A percentile compares a stretch with the other conserved stretches of the same genome.
Conservation (phyloP, 805 yeast genomes). For the Yamadazyma tumulicola region DNA sequence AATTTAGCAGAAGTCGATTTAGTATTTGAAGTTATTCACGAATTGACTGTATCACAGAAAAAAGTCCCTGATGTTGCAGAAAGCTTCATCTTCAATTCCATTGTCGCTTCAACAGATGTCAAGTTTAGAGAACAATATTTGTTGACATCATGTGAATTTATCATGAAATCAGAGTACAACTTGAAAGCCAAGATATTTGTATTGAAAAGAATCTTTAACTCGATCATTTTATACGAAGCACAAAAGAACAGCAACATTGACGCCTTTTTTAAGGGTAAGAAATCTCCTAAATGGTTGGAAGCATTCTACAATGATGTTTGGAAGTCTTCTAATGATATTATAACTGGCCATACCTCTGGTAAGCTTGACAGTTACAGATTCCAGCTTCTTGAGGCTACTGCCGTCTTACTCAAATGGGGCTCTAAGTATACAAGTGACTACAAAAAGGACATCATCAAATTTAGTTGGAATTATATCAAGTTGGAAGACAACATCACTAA, state of each 20-base stretch:
- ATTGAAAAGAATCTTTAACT: constrained; percentile 56
- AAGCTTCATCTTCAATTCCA: constrained; percentile 52
- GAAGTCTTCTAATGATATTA: constrained; percentile 57
- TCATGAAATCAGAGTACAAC: constrained; percentile 41
- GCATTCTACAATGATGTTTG: constrained; percentile 65
- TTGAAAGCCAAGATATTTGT: constrained; percentile 57
- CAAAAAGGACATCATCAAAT: constrained; percentile 83
- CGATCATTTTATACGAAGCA: constrained; percentile 63
- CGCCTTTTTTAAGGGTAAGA: constrained; percentile 35
- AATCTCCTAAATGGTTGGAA: constrained; percentile 59
- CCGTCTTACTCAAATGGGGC: constrained; percentile 67
- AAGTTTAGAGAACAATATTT: constrained; percentile 50
- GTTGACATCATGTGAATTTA: constrained; percentile 45
- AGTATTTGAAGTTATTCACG: constrained; percentile 29
- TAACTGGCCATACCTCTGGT: constrained; percentile 57
- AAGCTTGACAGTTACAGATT: constrained; percentile 70
- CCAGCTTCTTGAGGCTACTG: constrained; percentile 77
- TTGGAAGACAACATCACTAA: constrained; percentile 85
- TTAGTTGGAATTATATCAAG: constrained; percentile 90
- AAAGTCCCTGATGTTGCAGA: constrained; percentile 47
- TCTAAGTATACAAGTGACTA: constrained; percentile 56
- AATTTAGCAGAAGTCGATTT: constrained; percentile 24
- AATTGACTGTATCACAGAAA: constrained; percentile 43
- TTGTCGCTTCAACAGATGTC: constrained; percentile 50
- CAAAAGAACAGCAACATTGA: constrained; percentile 45